A percentile compares a stretch with the other conserved stretches of the same genome.
These are phyloP conservation scores for Magnolia officinalis DNA, from an alignment of 164 flowering plant genomes.

Conservation along the genomic window DNA sequence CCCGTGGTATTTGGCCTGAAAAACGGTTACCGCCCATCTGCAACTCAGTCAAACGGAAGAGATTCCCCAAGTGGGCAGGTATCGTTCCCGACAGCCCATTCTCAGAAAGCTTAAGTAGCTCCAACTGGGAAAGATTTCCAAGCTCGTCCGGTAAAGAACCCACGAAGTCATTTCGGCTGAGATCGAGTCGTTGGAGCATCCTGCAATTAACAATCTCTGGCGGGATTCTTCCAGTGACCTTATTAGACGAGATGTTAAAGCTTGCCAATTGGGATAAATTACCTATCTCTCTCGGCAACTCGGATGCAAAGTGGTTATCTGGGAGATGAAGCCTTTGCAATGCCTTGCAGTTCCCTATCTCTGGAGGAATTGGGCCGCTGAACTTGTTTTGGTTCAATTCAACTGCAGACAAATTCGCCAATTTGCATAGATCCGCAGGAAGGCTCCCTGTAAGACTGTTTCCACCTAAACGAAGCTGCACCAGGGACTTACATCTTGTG, in stretches of 20 bases:
- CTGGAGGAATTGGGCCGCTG: constrained; percentile 56
- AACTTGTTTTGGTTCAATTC: constrained; percentile 59
- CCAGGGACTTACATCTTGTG: constrained; percentile 44
- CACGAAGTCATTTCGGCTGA: constrained; percentile 52
- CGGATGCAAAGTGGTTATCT: constrained; percentile 24
- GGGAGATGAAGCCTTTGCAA: constrained; percentile 24
- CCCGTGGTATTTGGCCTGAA: constrained; percentile 5
- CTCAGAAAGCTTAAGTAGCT: constrained; percentile 9
- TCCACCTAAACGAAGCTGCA: constrained; percentile 47
- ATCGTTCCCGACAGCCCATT: constrained; percentile 5
- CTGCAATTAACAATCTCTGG: constrained; percentile 47
- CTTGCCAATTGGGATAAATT: constrained; percentile 17
- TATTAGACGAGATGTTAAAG: constrained; percentile 57
- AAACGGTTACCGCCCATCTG: constrained; percentile 12
- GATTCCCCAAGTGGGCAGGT: constrained; percentile 6
- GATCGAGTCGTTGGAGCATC: constrained; percentile 69
- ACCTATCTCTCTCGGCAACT: constrained; percentile 14
- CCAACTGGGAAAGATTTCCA: constrained; percentile 8
- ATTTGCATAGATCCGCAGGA: constrained; percentile 55
- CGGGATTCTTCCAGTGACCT: constrained; percentile 65
- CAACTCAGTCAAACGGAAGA: constrained; percentile 10
- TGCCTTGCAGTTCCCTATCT: constrained; percentile 22
- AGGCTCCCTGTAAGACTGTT: constrained; percentile 60
- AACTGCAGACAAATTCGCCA: constrained; percentile 56
- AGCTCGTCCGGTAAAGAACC: constrained; percentile 53